A percentile compares a stretch with the other conserved stretches of the same genome.
These are phyloP conservation scores for Physcomitrellopsis africana DNA, from an alignment of 225 moss, liverwort and hornwort species.

Conservation along the genomic window DNA sequence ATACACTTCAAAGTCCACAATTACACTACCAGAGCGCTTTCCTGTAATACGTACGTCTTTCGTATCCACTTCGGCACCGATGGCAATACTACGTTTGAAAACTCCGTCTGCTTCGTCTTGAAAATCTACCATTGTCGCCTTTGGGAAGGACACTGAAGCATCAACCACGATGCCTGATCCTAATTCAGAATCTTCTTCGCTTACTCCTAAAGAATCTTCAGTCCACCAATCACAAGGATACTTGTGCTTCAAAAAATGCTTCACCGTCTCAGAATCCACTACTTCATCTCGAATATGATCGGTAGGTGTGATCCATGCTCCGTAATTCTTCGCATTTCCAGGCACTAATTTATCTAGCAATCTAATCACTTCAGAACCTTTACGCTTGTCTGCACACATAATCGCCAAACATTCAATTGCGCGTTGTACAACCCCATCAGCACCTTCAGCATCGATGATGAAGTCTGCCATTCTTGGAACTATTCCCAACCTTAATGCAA, in stretches of 20 bases:
- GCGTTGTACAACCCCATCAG: constrained; percentile 83
- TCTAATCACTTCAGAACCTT: constrained; percentile 73
- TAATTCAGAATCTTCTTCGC: constrained; percentile 52
- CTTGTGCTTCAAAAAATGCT: constrained; percentile 81
- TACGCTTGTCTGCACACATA: constrained; percentile 98
- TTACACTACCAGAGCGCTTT: constrained; percentile 88
- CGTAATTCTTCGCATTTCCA: constrained; percentile 87
- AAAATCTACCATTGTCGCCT: constrained; percentile 83
- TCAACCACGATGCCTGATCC: constrained; percentile 75
- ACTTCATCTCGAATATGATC: constrained; percentile 89
- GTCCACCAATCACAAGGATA: constrained; percentile 98
- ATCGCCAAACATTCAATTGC: constrained; percentile 91
- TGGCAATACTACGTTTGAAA: constrained; percentile 86
- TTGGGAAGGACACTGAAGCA: constrained; percentile 90
- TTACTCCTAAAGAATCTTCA: constrained; percentile 73
- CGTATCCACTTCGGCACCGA: constrained; percentile 75
- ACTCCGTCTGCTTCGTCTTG: constrained; percentile 88
- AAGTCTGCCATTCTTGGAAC: constrained; percentile 87
- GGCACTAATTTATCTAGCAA: constrained; percentile 86
- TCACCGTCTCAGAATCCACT: constrained; percentile 85
- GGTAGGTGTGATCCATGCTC: constrained; percentile 79
- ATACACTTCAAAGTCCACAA: constrained; percentile 88
- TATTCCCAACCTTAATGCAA: constrained; percentile 76
- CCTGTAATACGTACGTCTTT: constrained; percentile 74
- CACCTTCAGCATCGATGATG: constrained; percentile 83